Percentiles rank a stretch among this genome's conserved stretches.
phyloP scores from a whole-genome alignment of 2,329 filamentous ascomycete species.

The Talaromyces sp. region DNA sequence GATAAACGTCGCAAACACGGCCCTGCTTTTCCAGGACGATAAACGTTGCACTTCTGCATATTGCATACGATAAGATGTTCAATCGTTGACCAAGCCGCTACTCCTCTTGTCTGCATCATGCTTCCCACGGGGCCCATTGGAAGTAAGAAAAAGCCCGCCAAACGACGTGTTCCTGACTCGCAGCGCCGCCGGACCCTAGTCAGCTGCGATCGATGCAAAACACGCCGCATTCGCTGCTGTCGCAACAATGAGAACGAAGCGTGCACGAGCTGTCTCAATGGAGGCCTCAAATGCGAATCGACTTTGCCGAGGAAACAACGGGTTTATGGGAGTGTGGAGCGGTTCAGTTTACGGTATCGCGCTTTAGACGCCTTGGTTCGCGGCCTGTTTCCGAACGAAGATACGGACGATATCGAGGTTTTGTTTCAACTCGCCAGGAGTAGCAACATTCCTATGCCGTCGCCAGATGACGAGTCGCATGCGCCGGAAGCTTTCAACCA shows the following conservation, averaged over 20 bases:
- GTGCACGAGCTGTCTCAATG: conserved; percentile 15
- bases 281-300: conserved; percentile 16
- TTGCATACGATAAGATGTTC: background rate
- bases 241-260: conserved; percentile 19
- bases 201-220: conserved; percentile 19
- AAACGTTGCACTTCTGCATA: background rate
- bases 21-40: background rate
- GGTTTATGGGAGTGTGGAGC: conserved; percentile 17
- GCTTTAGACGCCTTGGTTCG: conserved; percentile 19
- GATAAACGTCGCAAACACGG: background rate
- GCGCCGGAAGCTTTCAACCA: conserved; percentile 17
- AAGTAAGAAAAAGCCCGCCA: conserved; percentile 10
- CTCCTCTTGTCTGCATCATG: background rate
- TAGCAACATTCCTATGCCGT: conserved; percentile 16
- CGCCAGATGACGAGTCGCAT: conserved; percentile 14
- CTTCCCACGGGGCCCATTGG: background rate
- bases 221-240: conserved; percentile 17
- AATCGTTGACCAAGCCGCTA: background rate
- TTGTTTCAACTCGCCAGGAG: conserved; percentile 16
- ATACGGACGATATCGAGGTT: conserved; percentile 15
- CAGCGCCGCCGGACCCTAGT: conserved; percentile 13
- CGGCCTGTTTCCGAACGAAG: conserved; percentile 17
- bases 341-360: conserved; percentile 17
- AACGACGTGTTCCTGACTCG: conserved; percentile 11
- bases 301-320: conserved; percentile 18